Base-by-base conservation (phyloP, 2,329 filamentous ascomycete species). In the Epichloe sylvatica region DNA sequence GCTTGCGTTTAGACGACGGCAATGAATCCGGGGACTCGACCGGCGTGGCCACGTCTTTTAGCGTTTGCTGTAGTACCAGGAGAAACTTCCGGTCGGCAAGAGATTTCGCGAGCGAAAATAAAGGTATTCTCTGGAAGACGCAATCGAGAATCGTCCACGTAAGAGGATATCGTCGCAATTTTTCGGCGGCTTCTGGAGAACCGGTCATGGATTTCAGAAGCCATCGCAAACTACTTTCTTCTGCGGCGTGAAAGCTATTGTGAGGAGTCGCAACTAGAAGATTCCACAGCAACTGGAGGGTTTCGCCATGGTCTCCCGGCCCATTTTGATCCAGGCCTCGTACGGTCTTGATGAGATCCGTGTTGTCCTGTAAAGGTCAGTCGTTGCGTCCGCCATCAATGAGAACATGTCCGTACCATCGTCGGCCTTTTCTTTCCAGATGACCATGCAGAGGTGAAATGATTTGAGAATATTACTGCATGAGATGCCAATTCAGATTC, bases 31-130 rank as follows among this genome's bases (percentile, higher is more conserved):
- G 56, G 40, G 65, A 60, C n/a, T 54, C 52, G 9, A 46, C 41
- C n/a, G 62, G 61, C 19, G 55, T 55, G 8, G 72, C 71, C 37
- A 76, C 55, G 23, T 88, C 83, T 45, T 77, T 72, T 45, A 89
- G 65, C 0, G 82, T 78, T 56, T 79, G 76, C 57, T 82, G 78
- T 40, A 94, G 62, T 9, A 87, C 76, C 1, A 68, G 65, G 35
- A 85, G 67, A 48, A 94, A 86, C 43, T 78, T 75, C 50, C 82
- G 74, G 51, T 89, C 81, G 21, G 78, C 80, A 6, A 94, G 72
- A 4, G 84, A 80, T 51, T 81, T 80, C 8, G 86, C 84, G 23
- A 86, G 71, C 11, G 79, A 81, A 43, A 84, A 81, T 0, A 80
- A 69, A 0, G 86, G 82, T 17, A 91, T 77, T n/a, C 79, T 69